Evolutionary conservation across 306 rosid species (phyloP), one percentile per base, ranked within the genome.

Genomic region (Vigna hirtella): DNA sequence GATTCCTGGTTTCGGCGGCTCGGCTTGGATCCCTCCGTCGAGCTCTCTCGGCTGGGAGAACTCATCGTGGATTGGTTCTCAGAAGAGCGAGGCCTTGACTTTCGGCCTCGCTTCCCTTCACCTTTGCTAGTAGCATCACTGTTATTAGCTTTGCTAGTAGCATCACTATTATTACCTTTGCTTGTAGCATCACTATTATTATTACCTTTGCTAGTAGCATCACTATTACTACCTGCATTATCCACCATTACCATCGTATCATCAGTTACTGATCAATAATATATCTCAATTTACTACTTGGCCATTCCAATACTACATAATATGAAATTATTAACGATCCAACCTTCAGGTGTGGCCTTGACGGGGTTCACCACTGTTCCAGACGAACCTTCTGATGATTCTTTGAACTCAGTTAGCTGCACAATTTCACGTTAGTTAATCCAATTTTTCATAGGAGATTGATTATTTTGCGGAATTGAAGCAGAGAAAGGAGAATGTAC

Each of bases 341-440:
- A 57, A 93, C 96, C 96, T 90, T 86, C 85, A 34, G 75, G 9
- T 4, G 72, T 67, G 4, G 13, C 4, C 40, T 83, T 85, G 12
- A 24, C 43, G 53, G 93, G 48, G 16, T 72, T 70, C 28, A 24
- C 62, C 17, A 51, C 43, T 40, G 62, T 61, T 56, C 83, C 84
- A 0, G 88, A 28, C 2, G 45, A 40, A 40, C 63, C 47, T 48
- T 87, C 84, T 42, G 84, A 10, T 14, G 93, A 5, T 63, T 87
- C 68, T 75, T 87, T 83, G 70, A 88, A 92, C 58, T 86, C 97
- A 2, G 61, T 85, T 93, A 95, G 89, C 98, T 94, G 89, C 76
- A 76, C 7, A 58, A 70, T 69, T 77, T 86, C 9, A 40, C 17
- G 34, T 32, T 36, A 50, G 13, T 45, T 8, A 42, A 9, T 42